A percentile compares a stretch with the other conserved stretches of the same genome.
Evolutionary conservation across 148 eudicot genomes (phyloP).

Genomic region (Persicaria tinctoria): DNA sequence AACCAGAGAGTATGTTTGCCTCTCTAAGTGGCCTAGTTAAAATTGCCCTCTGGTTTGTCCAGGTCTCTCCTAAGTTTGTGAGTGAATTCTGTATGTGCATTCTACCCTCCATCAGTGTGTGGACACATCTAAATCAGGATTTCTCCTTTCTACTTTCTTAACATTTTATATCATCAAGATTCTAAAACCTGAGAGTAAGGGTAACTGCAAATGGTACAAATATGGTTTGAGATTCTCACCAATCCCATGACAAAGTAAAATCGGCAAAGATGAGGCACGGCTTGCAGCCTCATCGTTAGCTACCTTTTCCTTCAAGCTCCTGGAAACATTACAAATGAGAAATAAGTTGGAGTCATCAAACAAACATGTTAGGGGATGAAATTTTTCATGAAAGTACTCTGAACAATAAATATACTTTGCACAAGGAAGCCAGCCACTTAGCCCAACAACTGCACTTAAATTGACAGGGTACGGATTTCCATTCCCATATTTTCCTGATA

Average conservation of each 20-base stretch:
- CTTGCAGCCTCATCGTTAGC: slow-evolving; percentile 47
- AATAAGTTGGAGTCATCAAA: slow-evolving; percentile 2
- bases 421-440: slow-evolving; percentile 97
- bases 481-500: slow-evolving; percentile 52
- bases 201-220: neutral
- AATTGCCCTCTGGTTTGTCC: too few relatives aligned
- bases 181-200: neutral
- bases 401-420: slow-evolving; percentile 56
- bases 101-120: neutral
- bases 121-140: neutral
- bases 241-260: slow-evolving; percentile 85
- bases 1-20: too few relatives aligned
- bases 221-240: slow-evolving; percentile 31
- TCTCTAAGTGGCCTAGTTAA: too few relatives aligned
- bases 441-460: slow-evolving; percentile 72
- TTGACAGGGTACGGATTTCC: slow-evolving; percentile 50
- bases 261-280: slow-evolving; percentile 75
- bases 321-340: slow-evolving; percentile 17
- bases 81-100: too few relatives aligned
- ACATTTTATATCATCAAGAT: neutral
- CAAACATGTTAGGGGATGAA: neutral
- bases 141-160: neutral
- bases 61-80: too few relatives aligned
- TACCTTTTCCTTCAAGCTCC: slow-evolving; percentile 46
- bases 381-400: neutral